Percentiles rank a stretch among this genome's conserved stretches.
Conservation (phyloP, 768 basidiomycete genomes). For the Mycena pura region DNA sequence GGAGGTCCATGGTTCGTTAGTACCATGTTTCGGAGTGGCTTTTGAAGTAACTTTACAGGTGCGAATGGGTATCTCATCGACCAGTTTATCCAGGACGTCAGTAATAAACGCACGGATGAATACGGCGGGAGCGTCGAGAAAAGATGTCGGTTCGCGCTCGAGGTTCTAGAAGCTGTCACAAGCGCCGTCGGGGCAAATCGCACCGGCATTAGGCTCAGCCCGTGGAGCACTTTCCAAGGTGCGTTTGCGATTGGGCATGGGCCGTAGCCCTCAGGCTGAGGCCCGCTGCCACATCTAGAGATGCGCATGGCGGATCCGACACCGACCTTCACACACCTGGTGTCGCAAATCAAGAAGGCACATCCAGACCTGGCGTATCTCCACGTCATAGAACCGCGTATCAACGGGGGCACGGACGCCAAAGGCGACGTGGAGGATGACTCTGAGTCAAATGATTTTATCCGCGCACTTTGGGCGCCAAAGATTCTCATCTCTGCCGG, state of each 20-base stretch:
- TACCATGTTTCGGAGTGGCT: background rate
- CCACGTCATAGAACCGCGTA: conserved; percentile 44
- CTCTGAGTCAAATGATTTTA: conserved; percentile 34
- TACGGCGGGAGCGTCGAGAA: conserved; percentile 61
- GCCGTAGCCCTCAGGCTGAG: no score
- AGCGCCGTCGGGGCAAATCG: conserved; percentile 51
- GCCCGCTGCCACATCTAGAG: no score
- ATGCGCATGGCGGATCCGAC: conserved; percentile 52
- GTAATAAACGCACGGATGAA: conserved; percentile 54
- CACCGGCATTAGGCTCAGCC: conserved; percentile 55
- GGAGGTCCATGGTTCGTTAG: conserved; percentile 32
- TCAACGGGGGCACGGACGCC: background rate
- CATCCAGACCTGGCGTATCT: conserved; percentile 52
- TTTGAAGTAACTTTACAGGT: background rate
- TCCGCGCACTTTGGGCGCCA: conserved; percentile 40
- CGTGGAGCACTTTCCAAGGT: conserved; percentile 38
- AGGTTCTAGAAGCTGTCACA: conserved; percentile 51
- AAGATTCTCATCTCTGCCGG: conserved; percentile 39
- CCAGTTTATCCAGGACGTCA: conserved; percentile 50
- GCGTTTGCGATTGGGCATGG: background rate
- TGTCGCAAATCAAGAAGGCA: conserved; percentile 44
- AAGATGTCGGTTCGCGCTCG: conserved; percentile 53
- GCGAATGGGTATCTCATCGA: conserved; percentile 41
- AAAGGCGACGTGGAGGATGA: background rate
- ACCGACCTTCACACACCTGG: conserved; percentile 52